Evolutionary conservation across 768 basidiomycete species (phyloP).

Genomic region (Hypholoma sublateritium): DNA sequence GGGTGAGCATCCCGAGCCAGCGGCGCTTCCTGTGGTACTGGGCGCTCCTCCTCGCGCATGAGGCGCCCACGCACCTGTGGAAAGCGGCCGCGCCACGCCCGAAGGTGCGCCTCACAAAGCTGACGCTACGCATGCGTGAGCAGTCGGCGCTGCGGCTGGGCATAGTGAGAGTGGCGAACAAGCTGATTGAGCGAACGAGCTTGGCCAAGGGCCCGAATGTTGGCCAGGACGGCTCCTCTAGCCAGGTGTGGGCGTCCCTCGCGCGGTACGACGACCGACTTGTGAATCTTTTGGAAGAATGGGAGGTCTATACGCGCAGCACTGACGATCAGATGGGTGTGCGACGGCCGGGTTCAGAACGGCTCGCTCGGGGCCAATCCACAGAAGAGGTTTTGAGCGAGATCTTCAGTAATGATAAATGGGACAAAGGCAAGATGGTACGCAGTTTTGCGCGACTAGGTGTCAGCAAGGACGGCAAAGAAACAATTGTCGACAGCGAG

Average conservation of each 20-base stretch:
- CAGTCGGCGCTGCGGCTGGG: slow-evolving; percentile 47
- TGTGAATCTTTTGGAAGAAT: slow-evolving; percentile 58
- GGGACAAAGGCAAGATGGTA: slow-evolving; percentile 83
- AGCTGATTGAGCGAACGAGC: slow-evolving; percentile 46
- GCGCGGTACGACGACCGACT: slow-evolving; percentile 80
- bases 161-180: slow-evolving; percentile 58
- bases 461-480: slow-evolving; percentile 27
- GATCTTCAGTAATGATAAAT: slow-evolving; percentile 52
- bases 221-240: slow-evolving; percentile 24
- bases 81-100: slow-evolving; percentile 22
- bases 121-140: slow-evolving; percentile 63
- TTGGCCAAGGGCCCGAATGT: slow-evolving; percentile 23
- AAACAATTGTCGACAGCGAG: slow-evolving; percentile 33
- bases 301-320: slow-evolving; percentile 57
- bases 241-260: slow-evolving; percentile 67
- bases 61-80: slow-evolving; percentile 55
- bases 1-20: slow-evolving; percentile 82
- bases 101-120: slow-evolving; percentile 55
- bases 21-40: slow-evolving; percentile 80
- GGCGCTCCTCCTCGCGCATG: slow-evolving; percentile 59
- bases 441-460: slow-evolving; percentile 69
- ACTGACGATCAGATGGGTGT: slow-evolving; percentile 33
- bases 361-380: slow-evolving; percentile 15
- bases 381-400: slow-evolving; percentile 34
- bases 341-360: slow-evolving; percentile 30